Percentiles rank a stretch among this genome's conserved stretches.
Evolutionary conservation across 1,139 yeast genomes (phyloP).

Genomic region (Hemisphaericaspora xylanilytica): DNA sequence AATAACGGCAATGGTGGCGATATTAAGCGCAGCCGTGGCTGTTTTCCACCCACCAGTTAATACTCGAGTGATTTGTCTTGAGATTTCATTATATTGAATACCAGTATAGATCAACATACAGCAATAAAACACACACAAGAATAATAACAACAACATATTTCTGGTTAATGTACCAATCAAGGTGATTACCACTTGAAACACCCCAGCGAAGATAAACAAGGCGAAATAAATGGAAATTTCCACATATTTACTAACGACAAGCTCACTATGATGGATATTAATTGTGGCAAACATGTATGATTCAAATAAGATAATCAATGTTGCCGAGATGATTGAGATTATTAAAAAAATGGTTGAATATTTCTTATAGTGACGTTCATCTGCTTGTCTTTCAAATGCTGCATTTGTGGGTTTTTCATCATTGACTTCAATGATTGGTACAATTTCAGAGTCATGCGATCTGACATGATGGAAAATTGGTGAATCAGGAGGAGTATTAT

Average conservation of each 20-base stretch:
- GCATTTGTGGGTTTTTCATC: background rate
- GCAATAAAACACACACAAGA: constrained; percentile 44
- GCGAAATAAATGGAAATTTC: constrained; percentile 29
- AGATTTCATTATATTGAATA: constrained; percentile 47
- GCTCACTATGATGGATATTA: constrained; percentile 26
- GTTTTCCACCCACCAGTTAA: constrained; percentile 24
- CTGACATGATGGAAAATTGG: constrained; percentile 3
- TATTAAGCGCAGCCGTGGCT: constrained; percentile 37
- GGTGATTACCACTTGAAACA: constrained; percentile 41
- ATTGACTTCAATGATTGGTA: background rate
- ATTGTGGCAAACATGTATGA: constrained; percentile 36
- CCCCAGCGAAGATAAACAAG: constrained; percentile 44
- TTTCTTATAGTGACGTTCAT: constrained; percentile 10
- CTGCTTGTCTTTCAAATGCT: constrained; percentile 1
- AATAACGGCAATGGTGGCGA: constrained; percentile 46
- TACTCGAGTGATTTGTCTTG: constrained; percentile 21
- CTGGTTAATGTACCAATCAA: constrained; percentile 42
- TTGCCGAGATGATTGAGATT: constrained; percentile 31
- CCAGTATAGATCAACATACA: constrained; percentile 53
- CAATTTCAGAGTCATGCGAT: constrained; percentile 1
- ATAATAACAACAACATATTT: constrained; percentile 41
- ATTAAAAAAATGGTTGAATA: constrained; percentile 21
- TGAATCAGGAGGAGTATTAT: constrained; percentile 15
- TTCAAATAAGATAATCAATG: constrained; percentile 29
- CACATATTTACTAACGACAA: constrained; percentile 20